A percentile compares a stretch with the other conserved stretches of the same genome.
phyloP scores from a whole-genome alignment of 257 asterid genomes.

The Capsicum chinense region DNA sequence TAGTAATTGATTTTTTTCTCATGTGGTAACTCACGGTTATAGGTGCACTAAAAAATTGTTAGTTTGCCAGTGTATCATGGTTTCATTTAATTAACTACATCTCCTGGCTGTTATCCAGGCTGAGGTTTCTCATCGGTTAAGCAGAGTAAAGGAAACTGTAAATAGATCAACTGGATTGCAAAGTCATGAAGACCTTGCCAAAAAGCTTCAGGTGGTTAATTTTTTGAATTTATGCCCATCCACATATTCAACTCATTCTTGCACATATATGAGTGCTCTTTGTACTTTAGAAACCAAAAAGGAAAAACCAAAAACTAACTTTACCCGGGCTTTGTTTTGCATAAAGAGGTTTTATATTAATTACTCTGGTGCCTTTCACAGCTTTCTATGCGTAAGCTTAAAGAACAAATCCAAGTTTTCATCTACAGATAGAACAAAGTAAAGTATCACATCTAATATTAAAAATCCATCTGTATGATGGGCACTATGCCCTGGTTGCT shows the following conservation, averaged over 20 bases:
- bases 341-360: conserved; percentile 13
- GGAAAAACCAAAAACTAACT: neutral
- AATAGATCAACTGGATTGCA: conserved; percentile 62
- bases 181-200: conserved; percentile 94
- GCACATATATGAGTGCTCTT: too few relatives aligned
- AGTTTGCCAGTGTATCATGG: neutral
- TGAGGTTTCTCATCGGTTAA: conserved; percentile 82
- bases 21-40: conserved; percentile 1
- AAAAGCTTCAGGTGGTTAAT: conserved; percentile 83
- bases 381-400: neutral
- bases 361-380: neutral
- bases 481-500: neutral
- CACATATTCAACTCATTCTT: too few relatives aligned
- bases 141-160: conserved; percentile 63
- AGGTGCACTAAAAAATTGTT: conserved; percentile 6
- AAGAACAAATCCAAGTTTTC: neutral
- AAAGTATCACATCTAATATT: neutral
- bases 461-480: neutral
- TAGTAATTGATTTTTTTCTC: neutral
- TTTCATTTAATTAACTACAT: neutral
- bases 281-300: neutral
- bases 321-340: neutral
- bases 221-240: neutral
- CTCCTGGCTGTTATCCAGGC: conserved; percentile 45
- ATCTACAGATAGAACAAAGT: neutral